Evolutionary conservation across 2,329 filamentous ascomycete genomes (phyloP).

Genomic region (Pyricularia pennisetigena): DNA sequence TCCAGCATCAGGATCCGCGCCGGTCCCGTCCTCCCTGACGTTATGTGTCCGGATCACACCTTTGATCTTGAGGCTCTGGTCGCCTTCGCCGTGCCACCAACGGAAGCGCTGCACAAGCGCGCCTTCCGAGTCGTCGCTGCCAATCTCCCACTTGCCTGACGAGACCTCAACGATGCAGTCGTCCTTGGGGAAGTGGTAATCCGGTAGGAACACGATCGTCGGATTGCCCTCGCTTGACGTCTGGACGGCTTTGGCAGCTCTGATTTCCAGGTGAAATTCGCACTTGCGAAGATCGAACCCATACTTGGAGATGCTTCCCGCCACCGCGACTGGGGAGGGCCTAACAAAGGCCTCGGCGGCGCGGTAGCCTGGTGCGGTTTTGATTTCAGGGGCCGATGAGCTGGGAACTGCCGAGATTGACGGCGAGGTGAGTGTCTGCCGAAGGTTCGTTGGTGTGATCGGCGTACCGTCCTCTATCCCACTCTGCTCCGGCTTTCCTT

Average conservation of each 20-base stretch:
- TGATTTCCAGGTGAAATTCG: constrained; percentile 63
- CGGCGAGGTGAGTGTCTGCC: constrained; percentile 57
- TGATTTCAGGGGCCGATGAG: constrained; percentile 38
- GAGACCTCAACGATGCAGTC: constrained; percentile 64
- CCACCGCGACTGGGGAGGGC: constrained; percentile 67
- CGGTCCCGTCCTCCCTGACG: constrained; percentile 27
- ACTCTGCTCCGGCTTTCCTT: constrained; percentile 16
- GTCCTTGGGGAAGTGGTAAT: constrained; percentile 81
- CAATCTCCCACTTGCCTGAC: constrained; percentile 85
- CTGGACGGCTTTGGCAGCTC: constrained; percentile 41
- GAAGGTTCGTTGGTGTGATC: constrained; percentile 68
- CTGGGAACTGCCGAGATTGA: constrained; percentile 47
- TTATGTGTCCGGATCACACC: constrained; percentile 61
- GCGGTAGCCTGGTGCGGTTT: constrained; percentile 63
- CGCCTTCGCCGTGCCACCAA: constrained; percentile 89
- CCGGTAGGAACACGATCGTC: constrained; percentile 78
- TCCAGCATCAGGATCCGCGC: constrained; percentile 58
- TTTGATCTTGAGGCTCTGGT: constrained; percentile 68
- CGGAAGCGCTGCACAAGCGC: constrained; percentile 64
- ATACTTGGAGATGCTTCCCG: constrained; percentile 60
- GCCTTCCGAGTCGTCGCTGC: constrained; percentile 58
- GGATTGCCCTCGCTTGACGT: constrained; percentile 28
- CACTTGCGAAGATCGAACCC: constrained; percentile 77
- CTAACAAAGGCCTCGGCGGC: constrained; percentile 91
- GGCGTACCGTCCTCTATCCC: constrained; percentile 40